Evolutionary conservation across 176 grass and related monocot genomes (phyloP).

Genomic region (Alloteropsis semialata): DNA sequence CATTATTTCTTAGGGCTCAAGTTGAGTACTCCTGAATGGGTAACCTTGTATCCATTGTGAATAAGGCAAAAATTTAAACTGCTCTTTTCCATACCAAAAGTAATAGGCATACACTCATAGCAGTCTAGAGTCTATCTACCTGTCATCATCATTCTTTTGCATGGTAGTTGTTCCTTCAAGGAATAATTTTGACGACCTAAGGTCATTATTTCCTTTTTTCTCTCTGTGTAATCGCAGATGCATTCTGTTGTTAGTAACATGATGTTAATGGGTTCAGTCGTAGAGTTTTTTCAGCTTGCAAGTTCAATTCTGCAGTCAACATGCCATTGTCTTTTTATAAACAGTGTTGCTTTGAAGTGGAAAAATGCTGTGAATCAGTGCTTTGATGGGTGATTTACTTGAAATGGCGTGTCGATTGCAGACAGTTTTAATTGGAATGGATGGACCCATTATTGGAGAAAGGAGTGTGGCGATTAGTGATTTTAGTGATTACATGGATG

Average conservation of each 20-base stretch:
- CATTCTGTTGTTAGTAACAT: slow-evolving; percentile 13
- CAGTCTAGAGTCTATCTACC: background rate
- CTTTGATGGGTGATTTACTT: slow-evolving; percentile 25
- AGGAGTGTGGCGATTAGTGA: slow-evolving; percentile 35
- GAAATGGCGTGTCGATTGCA: slow-evolving; percentile 53
- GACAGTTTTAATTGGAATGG: slow-evolving; percentile 84
- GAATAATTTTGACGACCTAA: background rate
- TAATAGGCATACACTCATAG: background rate
- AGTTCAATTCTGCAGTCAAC: background rate
- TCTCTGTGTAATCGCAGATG: slow-evolving; percentile 3
- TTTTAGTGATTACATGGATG: slow-evolving; percentile 53
- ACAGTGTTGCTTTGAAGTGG: background rate
- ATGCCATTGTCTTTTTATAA: background rate
- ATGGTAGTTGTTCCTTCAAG: background rate
- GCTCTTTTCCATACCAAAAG: background rate
- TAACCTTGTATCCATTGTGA: background rate
- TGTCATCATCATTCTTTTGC: background rate
- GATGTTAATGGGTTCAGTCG: background rate
- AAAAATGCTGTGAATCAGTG: background rate
- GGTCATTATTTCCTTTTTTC: background rate
- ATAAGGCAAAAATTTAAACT: background rate
- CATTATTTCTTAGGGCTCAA: background rate
- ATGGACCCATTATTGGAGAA: slow-evolving; percentile 53
- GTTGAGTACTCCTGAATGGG: background rate
- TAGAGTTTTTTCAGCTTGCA: background rate